Conservation (phyloP, 805 yeast species). For the Ogataea paraovalis region DNA sequence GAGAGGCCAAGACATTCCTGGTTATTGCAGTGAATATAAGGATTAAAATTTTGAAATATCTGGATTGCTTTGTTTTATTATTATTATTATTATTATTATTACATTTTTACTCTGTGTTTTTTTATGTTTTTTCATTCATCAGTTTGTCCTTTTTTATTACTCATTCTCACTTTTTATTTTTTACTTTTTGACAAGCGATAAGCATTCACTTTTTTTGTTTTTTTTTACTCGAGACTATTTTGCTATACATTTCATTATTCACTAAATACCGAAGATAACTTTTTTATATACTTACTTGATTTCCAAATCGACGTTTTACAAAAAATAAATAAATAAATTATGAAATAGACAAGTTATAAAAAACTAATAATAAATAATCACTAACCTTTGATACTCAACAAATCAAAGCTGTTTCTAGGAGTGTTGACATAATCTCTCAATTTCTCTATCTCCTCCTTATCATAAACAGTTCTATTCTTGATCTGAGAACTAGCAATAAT, state of each 20-base stretch:
- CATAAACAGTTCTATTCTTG: conserved; percentile 35
- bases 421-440: conserved; percentile 35
- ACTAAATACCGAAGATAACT: not conserved
- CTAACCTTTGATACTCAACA: conserved; percentile 27
- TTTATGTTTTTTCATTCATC: not conserved
- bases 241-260: not conserved
- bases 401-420: conserved; percentile 31
- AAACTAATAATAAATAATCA: conserved; percentile 2
- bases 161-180: no score
- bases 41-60: not conserved
- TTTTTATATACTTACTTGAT: not conserved
- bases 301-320: no score
- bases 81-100: no score
- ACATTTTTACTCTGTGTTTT: no score
- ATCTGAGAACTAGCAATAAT: conserved; percentile 34
- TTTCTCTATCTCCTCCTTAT: conserved; percentile 33
- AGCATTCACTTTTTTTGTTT: not conserved
- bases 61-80: no score
- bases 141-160: not conserved
- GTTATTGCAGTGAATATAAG: conserved; percentile 23
- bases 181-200: no score
- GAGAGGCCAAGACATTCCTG: conserved; percentile 32
- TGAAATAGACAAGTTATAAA: not conserved
- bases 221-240: not conserved
- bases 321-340: no score